Conservation (phyloP, 306 rosid species). For the Calophaca sinica region DNA sequence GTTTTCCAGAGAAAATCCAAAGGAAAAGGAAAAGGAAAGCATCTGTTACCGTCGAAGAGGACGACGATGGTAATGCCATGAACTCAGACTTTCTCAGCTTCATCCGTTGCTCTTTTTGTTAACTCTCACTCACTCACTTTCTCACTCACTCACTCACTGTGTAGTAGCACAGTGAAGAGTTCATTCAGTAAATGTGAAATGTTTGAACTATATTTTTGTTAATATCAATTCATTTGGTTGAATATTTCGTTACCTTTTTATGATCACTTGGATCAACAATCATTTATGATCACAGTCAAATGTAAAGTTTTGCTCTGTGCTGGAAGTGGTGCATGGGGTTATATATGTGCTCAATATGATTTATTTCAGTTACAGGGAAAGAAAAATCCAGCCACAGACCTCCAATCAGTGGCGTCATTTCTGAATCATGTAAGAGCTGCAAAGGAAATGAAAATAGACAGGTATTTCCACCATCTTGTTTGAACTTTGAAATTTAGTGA, state of each 20-base stretch:
- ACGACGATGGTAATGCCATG: conserved; percentile 44
- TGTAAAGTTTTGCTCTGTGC: no score
- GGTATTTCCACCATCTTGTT: conserved; percentile 55
- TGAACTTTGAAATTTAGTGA: no score
- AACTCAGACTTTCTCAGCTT: not conserved
- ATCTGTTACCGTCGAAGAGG: not conserved
- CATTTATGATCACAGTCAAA: no score
- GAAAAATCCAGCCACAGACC: conserved; percentile 86
- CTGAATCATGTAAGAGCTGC: conserved; percentile 73
- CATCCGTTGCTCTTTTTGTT: not conserved
- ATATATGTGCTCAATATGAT: not conserved
- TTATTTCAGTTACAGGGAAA: conserved; percentile 71
- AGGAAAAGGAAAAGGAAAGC: conserved; percentile 41
- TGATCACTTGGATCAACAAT: no score
- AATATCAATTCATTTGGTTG: no score
- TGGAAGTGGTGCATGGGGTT: no score
- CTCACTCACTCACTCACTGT: not conserved
- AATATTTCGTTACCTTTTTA: no score
- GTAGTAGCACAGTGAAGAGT: conserved; percentile 6
- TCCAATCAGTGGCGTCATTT: conserved; percentile 64
- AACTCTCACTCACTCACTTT: not conserved
- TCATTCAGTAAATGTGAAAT: not conserved
- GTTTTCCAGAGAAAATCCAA: conserved; percentile 31
- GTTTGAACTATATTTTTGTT: no score
- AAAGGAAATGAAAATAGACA: conserved; percentile 85